These are phyloP conservation scores for Geopyxis carbonaria DNA, from an alignment of 495 filamentous ascomycete species.

Conservation along the genomic window DNA sequence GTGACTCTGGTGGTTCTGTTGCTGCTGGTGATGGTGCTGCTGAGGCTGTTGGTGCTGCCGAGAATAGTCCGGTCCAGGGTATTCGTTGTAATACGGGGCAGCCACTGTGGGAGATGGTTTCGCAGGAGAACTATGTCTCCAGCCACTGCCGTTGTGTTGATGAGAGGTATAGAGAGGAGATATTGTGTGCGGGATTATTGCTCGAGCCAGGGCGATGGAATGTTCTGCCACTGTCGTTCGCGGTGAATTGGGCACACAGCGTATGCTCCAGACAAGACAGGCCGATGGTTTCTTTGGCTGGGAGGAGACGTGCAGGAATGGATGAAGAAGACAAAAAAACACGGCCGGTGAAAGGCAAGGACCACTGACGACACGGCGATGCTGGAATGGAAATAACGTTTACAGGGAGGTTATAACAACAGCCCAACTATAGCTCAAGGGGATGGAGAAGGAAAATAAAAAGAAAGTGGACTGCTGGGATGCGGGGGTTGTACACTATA, in stretches of 20 bases:
- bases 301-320: no score
- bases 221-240: background rate
- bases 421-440: background rate
- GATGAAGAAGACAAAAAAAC: background rate
- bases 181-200: background rate
- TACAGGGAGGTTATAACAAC: conserved; percentile 13
- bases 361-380: conserved; percentile 25
- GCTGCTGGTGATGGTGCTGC: conserved; percentile 5
- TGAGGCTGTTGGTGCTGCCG: conserved; percentile 12
- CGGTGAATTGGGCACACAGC: background rate
- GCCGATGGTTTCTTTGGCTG: background rate
- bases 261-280: background rate
- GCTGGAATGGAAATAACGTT: conserved; percentile 24
- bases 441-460: conserved; percentile 24
- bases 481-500: conserved; percentile 18
- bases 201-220: background rate
- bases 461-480: conserved; percentile 21
- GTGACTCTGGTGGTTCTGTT: conserved; percentile 8
- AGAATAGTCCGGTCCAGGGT: conserved; percentile 18
- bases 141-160: conserved; percentile 3
- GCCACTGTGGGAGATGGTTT: conserved; percentile 21
- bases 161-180: no score
- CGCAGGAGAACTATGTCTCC: conserved; percentile 5
- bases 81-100: conserved; percentile 24
- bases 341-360: conserved; percentile 14